A percentile compares a stretch with the other conserved stretches of the same genome.
These are phyloP conservation scores for Dryas drummondii DNA, from an alignment of 306 rosid species.

Conservation along the genomic window DNA sequence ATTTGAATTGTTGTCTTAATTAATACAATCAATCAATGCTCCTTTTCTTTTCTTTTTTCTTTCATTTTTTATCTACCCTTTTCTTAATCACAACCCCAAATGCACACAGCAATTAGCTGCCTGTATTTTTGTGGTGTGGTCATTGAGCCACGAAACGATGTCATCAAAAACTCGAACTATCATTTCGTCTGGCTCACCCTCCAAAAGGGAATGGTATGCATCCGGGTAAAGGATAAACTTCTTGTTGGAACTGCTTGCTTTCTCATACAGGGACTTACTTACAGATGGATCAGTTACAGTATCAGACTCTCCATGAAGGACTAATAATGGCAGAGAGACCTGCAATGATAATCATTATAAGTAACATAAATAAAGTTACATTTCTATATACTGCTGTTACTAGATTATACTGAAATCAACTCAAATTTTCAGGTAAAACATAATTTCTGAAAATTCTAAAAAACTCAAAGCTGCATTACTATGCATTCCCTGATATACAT, in stretches of 20 bases:
- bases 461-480: not conserved
- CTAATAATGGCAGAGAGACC: conserved; percentile 79
- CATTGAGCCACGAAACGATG: conserved; percentile 78
- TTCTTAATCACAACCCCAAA: not conserved
- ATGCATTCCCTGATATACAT: too few species aligned
- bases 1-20: not conserved
- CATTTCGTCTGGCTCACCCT: conserved; percentile 87
- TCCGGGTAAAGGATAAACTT: conserved; percentile 67
- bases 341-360: conserved; percentile 27
- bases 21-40: not conserved
- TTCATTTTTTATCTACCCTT: not conserved
- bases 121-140: conserved; percentile 34
- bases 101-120: conserved; percentile 11
- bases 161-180: conserved; percentile 55
- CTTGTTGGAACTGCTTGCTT: conserved; percentile 77
- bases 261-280: conserved; percentile 76
- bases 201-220: conserved; percentile 82
- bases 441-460: not conserved
- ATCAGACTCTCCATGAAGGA: conserved; percentile 91
- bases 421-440: not conserved
- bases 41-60: not conserved
- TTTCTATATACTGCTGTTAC: not conserved
- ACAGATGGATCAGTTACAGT: conserved; percentile 87
- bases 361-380: not conserved
- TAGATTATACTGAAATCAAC: conserved; percentile 2